Base-by-base conservation (phyloP, 2,329 filamentous ascomycete genomes). In the Drechslera avenae region DNA sequence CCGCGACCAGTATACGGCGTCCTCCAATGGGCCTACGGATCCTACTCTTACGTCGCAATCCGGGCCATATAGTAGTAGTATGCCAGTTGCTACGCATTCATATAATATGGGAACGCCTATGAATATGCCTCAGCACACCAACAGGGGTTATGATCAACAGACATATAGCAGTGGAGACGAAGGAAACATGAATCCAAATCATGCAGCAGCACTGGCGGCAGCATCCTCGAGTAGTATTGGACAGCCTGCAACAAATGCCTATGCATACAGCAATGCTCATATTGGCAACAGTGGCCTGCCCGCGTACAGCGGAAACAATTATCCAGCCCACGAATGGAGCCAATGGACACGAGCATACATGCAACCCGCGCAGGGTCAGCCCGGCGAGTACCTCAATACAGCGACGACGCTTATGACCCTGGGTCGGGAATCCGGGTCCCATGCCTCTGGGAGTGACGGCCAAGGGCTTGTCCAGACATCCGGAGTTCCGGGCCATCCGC, bases 401-500 rank as follows among this genome's bases (percentile, higher is more conserved):
- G 73, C 73, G 21, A 74, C 64, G 18, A 73, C 73, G 1, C 66
- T 75, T 23, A 73, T 76, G 63, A 66, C 71, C 2, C 60, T 75
- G 7, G 65, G 68, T n/a, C 64, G 70, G 30, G 69, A 70, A 28
- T 52, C 59, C 3, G 55, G 42, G 4, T 50, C 57, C 31, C 62
- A 67, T 36, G 62, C 41, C 30, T 42, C 58, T 4, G 59, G 55
- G 3, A 56, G 50, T 16, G 64, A 66, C 18, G 57, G 51, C 7
- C 52, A 58, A 26, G 60, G 56, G 3, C 46, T 56, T 5, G 48
- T 64, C 6, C 65, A 69, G 5, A 64, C 54, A 16, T 50, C 59
- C 17, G 52, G 55, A n/a, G 53, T 67, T 26, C 64, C 67, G 16
- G 58, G 49, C 6, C 60, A 58, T 33, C 53, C 52, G 16, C 53